Base-by-base conservation (phyloP, 2,329 filamentous ascomycete species). In the Phyllosticta paracitricarpa region DNA sequence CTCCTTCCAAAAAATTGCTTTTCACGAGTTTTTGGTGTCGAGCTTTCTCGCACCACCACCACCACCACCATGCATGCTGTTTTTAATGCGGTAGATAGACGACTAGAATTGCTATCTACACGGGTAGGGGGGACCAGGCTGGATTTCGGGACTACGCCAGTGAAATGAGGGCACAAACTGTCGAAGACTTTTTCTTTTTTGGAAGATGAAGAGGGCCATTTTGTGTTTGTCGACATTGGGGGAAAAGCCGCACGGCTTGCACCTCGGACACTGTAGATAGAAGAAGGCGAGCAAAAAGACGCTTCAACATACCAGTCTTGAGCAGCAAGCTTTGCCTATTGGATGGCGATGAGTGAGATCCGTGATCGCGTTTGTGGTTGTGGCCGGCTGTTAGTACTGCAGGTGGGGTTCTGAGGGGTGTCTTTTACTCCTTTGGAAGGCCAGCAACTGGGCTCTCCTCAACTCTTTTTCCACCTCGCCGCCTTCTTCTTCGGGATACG, bases 251-350 rank as follows among this genome's bases (percentile, higher is more conserved):
- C 25, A 9, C 19, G 25, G 52, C 52, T 30, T 40, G 59, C 48
- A 57, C 57, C 59, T 54, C 51, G 33, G 30, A 33, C 28, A 30
- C 9, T n/a, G 22, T 53, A 54, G 59, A 54, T 57, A 57, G 48
- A 51, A 61, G 25, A 28, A 51, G 14, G 26, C 54, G 35, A 25
- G 8, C 48, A 56, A 28, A 26, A 52, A 54, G 55, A 61, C 28
- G 59, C 59, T 61, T 61, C 56, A 24, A 61, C 59, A 54, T 61
- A 61, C 59, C 59, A 54, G 54, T 54, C 28, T 28, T 48, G 51
- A n/a, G 40, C 40, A 48, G 40, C 40, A 48, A 48, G 17, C 40
- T 48, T 48, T 48, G 40, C 40, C 40, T 48, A 4, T 30, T 7
- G 5, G 4, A 48, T n/a, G 40, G 17, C 40, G 7, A n/a, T n/a